Conservation (phyloP, 805 yeast genomes). For the Metschnikowia anglica region DNA sequence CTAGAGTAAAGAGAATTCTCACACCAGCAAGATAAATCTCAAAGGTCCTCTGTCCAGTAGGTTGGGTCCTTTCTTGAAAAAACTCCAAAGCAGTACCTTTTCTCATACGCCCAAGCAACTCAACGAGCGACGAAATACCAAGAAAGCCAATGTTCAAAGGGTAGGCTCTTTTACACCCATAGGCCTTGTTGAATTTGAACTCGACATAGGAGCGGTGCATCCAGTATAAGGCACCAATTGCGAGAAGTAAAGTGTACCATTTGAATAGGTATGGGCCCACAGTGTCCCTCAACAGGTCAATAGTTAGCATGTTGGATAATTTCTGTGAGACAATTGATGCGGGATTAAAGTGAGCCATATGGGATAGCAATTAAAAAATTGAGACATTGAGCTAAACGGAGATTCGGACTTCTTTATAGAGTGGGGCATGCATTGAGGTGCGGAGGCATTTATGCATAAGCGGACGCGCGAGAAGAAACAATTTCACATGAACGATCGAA, state of each 20-base stretch:
- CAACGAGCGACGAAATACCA: conserved; percentile 12
- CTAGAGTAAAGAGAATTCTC: conserved; percentile 15
- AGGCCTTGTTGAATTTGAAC: conserved; percentile 13
- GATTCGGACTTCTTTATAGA: conserved; percentile 1
- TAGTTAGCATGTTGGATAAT: not conserved
- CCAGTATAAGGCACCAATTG: conserved; percentile 11
- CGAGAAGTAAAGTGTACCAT: conserved; percentile 16
- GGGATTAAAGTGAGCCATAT: not conserved
- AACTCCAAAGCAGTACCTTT: conserved; percentile 17
- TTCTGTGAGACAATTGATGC: not conserved
- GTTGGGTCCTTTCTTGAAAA: conserved; percentile 4
- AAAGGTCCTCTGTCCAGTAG: conserved; percentile 4
- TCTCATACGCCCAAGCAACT: conserved; percentile 10
- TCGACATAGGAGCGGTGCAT: conserved; percentile 14
- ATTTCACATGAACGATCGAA: conserved; percentile 7
- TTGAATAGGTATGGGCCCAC: conserved; percentile 10
- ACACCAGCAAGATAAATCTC: conserved; percentile 16
- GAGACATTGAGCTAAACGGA: not conserved
- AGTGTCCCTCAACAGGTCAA: conserved; percentile 2
- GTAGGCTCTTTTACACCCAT: conserved; percentile 15
- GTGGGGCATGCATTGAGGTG: conserved; percentile 2
- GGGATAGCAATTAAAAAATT: not conserved
- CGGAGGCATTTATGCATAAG: conserved; percentile 10
- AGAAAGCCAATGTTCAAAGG: conserved; percentile 7
- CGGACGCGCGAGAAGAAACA: conserved; percentile 1